A percentile compares a stretch with the other conserved stretches of the same genome.
phyloP scores from a whole-genome alignment of 257 asterid species.

The Ballota nigra region DNA sequence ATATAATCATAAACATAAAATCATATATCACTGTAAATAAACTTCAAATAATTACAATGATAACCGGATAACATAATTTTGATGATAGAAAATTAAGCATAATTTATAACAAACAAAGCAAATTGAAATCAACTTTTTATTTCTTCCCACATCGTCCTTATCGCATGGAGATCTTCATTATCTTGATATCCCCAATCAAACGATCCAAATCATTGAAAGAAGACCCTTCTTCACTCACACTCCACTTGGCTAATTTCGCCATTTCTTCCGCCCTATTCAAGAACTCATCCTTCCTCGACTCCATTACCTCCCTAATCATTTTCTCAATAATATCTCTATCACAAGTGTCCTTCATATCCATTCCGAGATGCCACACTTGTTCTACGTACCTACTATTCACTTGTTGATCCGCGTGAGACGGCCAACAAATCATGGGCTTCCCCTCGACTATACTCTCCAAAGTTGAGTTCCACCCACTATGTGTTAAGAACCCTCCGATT shows the following conservation, averaged over 20 bases:
- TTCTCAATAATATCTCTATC: conserved; percentile 39
- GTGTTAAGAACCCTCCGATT: conserved; percentile 44
- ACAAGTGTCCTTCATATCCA: conserved; percentile 61
- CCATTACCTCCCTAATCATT: conserved; percentile 52
- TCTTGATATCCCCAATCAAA: conserved; percentile 41
- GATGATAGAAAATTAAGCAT: too few species aligned
- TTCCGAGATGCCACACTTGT: conserved; percentile 45
- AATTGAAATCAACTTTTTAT: neutral
- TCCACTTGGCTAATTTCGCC: conserved; percentile 33
- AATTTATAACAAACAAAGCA: neutral
- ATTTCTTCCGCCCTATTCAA: conserved; percentile 27
- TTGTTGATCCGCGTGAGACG: conserved; percentile 45
- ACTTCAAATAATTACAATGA: too few species aligned
- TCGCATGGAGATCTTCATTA: neutral
- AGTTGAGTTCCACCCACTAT: conserved; percentile 54
- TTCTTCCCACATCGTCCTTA: neutral
- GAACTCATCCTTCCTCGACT: conserved; percentile 43
- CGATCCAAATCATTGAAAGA: conserved; percentile 37
- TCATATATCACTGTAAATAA: too few species aligned
- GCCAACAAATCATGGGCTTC: conserved; percentile 57
- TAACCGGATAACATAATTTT: too few species aligned
- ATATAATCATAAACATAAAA: too few species aligned
- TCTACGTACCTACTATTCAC: conserved; percentile 48
- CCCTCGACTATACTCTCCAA: conserved; percentile 46
- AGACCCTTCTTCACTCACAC: conserved; percentile 46